A percentile compares a stretch with the other conserved stretches of the same genome.
Evolutionary conservation across 2,329 filamentous ascomycete genomes (phyloP).

Genomic region (Ilyonectria robusta): DNA sequence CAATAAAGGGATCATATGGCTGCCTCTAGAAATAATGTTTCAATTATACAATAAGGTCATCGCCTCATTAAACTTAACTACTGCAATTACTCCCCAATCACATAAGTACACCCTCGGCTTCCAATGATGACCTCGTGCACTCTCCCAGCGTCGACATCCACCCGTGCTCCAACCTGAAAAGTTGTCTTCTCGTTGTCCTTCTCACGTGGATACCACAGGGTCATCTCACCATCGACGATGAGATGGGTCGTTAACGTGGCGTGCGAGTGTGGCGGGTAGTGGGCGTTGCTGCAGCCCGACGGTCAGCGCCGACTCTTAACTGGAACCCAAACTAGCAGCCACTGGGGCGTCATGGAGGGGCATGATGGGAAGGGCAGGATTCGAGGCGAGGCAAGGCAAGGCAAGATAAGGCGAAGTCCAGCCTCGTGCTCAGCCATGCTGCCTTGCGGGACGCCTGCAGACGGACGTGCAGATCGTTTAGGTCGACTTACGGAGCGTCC

Average conservation of each 20-base stretch:
- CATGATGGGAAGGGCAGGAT: neutral
- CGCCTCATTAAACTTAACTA: neutral
- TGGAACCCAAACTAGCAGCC: conserved; percentile 8
- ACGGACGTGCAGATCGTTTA: conserved; percentile 6
- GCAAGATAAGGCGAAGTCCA: neutral
- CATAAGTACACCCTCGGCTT: conserved; percentile 75
- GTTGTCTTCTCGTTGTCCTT: conserved; percentile 67
- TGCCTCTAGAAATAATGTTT: neutral
- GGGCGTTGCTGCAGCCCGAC: conserved; percentile 66
- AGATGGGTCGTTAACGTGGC: conserved; percentile 77
- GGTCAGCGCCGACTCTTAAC: conserved; percentile 13
- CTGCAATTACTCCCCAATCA: conserved; percentile 69
- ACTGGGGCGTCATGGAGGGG: neutral
- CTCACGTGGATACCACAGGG: conserved; percentile 76
- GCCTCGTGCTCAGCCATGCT: conserved; percentile 21
- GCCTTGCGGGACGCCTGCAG: conserved; percentile 9
- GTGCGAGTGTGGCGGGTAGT: conserved; percentile 80
- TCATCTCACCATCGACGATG: conserved; percentile 75
- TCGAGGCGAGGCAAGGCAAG: neutral
- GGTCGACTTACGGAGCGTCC: conserved; percentile 72
- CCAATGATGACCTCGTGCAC: conserved; percentile 81
- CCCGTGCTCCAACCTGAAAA: conserved; percentile 71
- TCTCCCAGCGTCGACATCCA: conserved; percentile 76
- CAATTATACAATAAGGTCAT: neutral
- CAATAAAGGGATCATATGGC: neutral